Evolutionary conservation across 352 stramenopile species (phyloP).

Genomic region (Pelagophyceae sp.): DNA sequence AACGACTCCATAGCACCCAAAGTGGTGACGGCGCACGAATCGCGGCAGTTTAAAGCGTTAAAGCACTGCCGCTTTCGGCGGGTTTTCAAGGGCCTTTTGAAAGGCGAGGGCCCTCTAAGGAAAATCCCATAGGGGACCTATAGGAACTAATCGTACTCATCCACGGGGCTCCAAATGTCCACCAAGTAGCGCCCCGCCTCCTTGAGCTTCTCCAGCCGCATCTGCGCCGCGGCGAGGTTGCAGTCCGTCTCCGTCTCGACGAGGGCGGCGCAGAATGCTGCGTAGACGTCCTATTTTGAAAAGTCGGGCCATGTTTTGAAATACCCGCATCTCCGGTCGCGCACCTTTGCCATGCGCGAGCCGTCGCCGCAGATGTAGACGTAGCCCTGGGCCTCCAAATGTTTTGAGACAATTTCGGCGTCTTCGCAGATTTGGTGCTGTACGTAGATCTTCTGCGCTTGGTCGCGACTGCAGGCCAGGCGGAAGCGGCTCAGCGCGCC

Average conservation of each 20-base stretch:
- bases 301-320: too few relatives aligned
- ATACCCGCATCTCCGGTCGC: too few relatives aligned
- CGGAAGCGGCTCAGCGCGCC: constrained; percentile 68
- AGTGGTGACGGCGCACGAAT: too few relatives aligned
- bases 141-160: constrained; percentile 5
- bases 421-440: constrained; percentile 67
- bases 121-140: too few relatives aligned
- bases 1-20: too few relatives aligned
- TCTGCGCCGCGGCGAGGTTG: constrained; percentile 47
- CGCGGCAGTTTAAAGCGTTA: too few relatives aligned
- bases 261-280: constrained; percentile 64
- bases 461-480: constrained; percentile 78
- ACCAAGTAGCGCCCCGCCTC: constrained; percentile 58
- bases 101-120: too few relatives aligned
- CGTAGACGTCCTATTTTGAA: constrained; percentile 86
- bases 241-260: constrained; percentile 45
- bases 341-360: constrained; percentile 81
- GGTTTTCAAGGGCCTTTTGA: too few relatives aligned
- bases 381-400: constrained; percentile 63
- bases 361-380: constrained; percentile 91
- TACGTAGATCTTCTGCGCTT: constrained; percentile 79
- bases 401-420: constrained; percentile 51
- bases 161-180: constrained; percentile 59
- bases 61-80: too few relatives aligned
- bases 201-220: constrained; percentile 45